A percentile compares a stretch with the other conserved stretches of the same genome.
phyloP scores from a whole-genome alignment of 23 red algal species.

The Gracilariopsis chorda region DNA sequence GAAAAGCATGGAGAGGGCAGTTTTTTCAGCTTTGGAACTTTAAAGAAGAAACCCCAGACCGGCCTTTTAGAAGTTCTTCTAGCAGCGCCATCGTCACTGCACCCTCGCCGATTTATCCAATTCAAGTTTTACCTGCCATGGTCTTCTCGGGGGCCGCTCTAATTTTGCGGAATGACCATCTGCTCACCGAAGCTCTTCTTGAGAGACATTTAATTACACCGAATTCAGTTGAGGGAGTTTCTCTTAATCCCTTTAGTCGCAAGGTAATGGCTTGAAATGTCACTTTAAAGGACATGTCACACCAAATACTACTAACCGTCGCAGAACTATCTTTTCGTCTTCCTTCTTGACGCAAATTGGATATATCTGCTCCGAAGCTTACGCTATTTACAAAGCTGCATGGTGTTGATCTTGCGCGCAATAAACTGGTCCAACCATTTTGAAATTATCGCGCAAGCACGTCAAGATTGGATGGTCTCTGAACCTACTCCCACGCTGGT shows the following conservation, averaged over 20 bases:
- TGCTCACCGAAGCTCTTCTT: slow-evolving; percentile 1
- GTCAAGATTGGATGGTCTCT: slow-evolving; percentile 1
- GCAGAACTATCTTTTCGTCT: not conserved
- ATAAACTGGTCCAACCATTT: slow-evolving; percentile 25
- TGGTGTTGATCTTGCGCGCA: slow-evolving; percentile 2
- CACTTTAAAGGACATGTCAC: not conserved
- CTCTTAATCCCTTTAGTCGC: not conserved
- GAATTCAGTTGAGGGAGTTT: not conserved
- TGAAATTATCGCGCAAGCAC: not conserved
- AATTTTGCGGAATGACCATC: not conserved
- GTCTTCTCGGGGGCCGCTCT: not conserved
- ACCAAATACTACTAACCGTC: not conserved
- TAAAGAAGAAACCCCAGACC: too few relatives aligned
- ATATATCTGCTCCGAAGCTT: slow-evolving; percentile 2
- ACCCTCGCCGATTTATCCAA: not conserved
- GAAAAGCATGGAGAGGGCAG: too few relatives aligned
- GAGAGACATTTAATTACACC: slow-evolving; percentile 2
- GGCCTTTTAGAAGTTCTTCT: too few relatives aligned
- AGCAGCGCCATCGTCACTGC: slow-evolving; percentile 13
- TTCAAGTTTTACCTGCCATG: slow-evolving; percentile 12
- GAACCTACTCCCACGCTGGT: not conserved
- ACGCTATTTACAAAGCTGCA: not conserved
- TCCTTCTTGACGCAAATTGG: not conserved
- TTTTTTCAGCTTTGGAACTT: too few relatives aligned
- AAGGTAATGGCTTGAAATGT: not conserved